These are phyloP conservation scores for Volvox reticuliferus DNA, from an alignment of 139 green algal species.

Conservation along the genomic window DNA sequence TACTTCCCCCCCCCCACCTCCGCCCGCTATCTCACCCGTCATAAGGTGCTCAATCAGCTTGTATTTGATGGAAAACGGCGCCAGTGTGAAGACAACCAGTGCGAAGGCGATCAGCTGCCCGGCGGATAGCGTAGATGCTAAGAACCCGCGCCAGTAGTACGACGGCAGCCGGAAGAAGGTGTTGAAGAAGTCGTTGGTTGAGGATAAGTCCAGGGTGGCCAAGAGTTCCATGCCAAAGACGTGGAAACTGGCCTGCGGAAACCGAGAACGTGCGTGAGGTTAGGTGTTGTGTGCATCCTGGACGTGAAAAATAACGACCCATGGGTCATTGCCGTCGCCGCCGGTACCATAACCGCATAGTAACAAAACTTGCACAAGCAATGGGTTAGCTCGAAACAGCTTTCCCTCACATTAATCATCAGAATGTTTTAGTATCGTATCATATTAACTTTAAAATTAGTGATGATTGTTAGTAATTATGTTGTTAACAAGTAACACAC, in stretches of 20 bases:
- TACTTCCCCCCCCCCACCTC: background rate
- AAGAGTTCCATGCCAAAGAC: constrained; percentile 95
- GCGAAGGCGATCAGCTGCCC: constrained; percentile 93
- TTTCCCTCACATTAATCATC: too few species aligned
- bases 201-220: constrained; percentile 79
- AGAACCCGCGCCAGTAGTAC: constrained; percentile 91
- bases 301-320: too few species aligned
- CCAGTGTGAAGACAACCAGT: constrained; percentile 86
- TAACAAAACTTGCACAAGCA: too few species aligned
- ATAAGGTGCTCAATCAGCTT: constrained; percentile 89
- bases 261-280: too few species aligned
- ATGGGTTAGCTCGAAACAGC: too few species aligned
- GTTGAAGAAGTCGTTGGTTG: constrained; percentile 93
- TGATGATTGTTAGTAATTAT: too few species aligned
- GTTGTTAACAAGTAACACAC: too few species aligned
- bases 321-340: too few species aligned
- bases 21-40: constrained; percentile 41
- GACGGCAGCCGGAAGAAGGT: constrained; percentile 93
- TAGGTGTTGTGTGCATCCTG: too few species aligned
- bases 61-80: constrained; percentile 83
- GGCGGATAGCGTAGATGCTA: constrained; percentile 84
- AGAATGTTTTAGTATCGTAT: too few species aligned
- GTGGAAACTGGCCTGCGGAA: constrained; percentile 83
- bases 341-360: too few species aligned
- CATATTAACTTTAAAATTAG: too few species aligned